phyloP scores from a whole-genome alignment of 176 grass and related monocot species.

The Puya raimondii region DNA sequence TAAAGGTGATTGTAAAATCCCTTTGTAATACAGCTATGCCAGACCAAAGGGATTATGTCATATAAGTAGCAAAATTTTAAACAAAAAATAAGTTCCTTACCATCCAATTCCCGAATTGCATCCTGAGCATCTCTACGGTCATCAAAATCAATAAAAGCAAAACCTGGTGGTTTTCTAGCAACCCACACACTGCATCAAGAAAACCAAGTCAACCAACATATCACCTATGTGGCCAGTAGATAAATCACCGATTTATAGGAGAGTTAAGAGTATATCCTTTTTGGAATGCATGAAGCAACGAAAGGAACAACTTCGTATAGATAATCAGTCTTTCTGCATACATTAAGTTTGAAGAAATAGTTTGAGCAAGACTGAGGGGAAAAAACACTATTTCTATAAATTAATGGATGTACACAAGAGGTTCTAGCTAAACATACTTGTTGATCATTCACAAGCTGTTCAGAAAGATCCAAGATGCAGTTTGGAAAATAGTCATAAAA shows the following conservation, averaged over 20 bases:
- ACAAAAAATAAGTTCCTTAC: slow-evolving; percentile 25
- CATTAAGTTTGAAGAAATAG: neutral
- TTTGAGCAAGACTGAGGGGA: neutral
- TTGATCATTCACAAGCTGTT: too few relatives aligned
- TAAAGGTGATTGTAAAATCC: neutral
- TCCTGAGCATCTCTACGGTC: slow-evolving; percentile 83
- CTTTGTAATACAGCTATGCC: neutral
- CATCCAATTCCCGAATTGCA: slow-evolving; percentile 87
- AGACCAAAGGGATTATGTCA: neutral
- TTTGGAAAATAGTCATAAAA: too few relatives aligned
- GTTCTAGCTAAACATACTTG: neutral
- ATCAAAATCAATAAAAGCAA: slow-evolving; percentile 94
- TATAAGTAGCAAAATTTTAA: neutral
- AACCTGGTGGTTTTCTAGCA: slow-evolving; percentile 90
- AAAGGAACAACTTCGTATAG: neutral
- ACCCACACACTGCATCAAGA: slow-evolving; percentile 73
- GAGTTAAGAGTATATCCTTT: neutral
- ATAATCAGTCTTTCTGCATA: neutral
- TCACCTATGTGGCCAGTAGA: neutral
- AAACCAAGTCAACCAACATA: neutral
- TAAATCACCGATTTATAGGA: too few relatives aligned
- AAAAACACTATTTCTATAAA: neutral
- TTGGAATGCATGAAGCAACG: neutral
- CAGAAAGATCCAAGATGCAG: too few relatives aligned
- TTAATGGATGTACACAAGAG: neutral